Evolutionary conservation across 371 early-diverging fungal genomes (phyloP).

Genomic region (Astathelohania contejeani): DNA sequence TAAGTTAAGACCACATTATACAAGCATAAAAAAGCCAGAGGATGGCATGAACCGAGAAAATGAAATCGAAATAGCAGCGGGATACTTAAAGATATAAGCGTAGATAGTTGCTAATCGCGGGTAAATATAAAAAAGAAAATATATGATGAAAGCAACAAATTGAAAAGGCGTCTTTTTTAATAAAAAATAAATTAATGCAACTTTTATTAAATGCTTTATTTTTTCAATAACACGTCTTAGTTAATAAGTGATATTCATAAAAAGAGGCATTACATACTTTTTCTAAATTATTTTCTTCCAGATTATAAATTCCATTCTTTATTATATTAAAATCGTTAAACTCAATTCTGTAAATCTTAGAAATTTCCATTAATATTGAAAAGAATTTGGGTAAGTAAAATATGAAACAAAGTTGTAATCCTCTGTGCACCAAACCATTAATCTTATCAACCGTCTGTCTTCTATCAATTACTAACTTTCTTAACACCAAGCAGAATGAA

Average conservation of each 20-base stretch:
- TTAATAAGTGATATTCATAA: not conserved
- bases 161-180: too few relatives aligned
- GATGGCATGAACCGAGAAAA: too few relatives aligned
- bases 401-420: conserved; percentile 14
- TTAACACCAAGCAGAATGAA: not conserved
- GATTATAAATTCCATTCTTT: not conserved
- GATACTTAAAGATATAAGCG: too few relatives aligned
- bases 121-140: too few relatives aligned
- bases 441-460: conserved; percentile 31
- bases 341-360: conserved; percentile 18
- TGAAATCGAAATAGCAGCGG: too few relatives aligned
- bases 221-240: not conserved
- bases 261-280: not conserved
- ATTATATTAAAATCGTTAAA: conserved; percentile 16
- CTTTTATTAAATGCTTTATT: too few relatives aligned
- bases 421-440: conserved; percentile 15
- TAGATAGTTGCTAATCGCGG: too few relatives aligned
- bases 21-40: too few relatives aligned
- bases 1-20: too few relatives aligned
- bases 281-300: not conserved
- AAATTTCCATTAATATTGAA: conserved; percentile 10
- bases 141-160: too few relatives aligned
- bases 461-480: conserved; percentile 22
- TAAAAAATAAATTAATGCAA: too few relatives aligned
- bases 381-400: conserved; percentile 9